Percentiles rank a stretch among this genome's conserved stretches.
These are phyloP conservation scores for Penicillium fimorum DNA, from an alignment of 495 filamentous ascomycete species.

Conservation along the genomic window DNA sequence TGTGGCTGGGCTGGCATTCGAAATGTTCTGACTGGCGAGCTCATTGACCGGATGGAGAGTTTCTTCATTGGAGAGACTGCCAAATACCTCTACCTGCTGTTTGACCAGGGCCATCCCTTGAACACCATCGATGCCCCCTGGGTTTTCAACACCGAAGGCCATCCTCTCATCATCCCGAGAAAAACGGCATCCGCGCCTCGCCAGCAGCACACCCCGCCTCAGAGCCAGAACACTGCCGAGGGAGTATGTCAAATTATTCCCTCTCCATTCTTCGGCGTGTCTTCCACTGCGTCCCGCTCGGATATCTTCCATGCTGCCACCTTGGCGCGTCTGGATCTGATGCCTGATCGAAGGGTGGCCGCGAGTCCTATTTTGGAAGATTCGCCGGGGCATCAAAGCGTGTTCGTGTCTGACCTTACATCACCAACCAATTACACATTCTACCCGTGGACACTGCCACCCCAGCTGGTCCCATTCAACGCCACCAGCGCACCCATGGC, in stretches of 20 bases:
- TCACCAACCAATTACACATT: slow-evolving; percentile 77
- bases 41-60: slow-evolving; percentile 96
- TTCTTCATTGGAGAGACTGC: slow-evolving; percentile 96
- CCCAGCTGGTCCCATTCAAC: slow-evolving; percentile 67
- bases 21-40: slow-evolving; percentile 84
- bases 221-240: slow-evolving; percentile 12
- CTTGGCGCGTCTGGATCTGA: slow-evolving; percentile 75
- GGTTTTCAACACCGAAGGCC: slow-evolving; percentile 95
- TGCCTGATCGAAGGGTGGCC: slow-evolving; percentile 54
- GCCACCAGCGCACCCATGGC: slow-evolving; percentile 67
- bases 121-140: slow-evolving; percentile 82
- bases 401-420: slow-evolving; percentile 55
- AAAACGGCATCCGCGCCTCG: slow-evolving; percentile 25
- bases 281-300: slow-evolving; percentile 75
- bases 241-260: slow-evolving; percentile 60
- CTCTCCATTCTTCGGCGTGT: slow-evolving; percentile 63
- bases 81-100: slow-evolving; percentile 91
- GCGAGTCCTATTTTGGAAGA: slow-evolving; percentile 55
- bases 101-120: slow-evolving; percentile 79
- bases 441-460: slow-evolving; percentile 90
- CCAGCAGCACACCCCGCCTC: slow-evolving; percentile 11
- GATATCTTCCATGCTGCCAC: slow-evolving; percentile 91
- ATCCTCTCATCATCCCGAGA: slow-evolving; percentile 83
- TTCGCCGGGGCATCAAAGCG: slow-evolving; percentile 51
- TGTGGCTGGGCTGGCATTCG: slow-evolving; percentile 97